These are phyloP conservation scores for Pseudocercospora eumusae DNA, from an alignment of 2,329 filamentous ascomycete species.

Conservation along the genomic window DNA sequence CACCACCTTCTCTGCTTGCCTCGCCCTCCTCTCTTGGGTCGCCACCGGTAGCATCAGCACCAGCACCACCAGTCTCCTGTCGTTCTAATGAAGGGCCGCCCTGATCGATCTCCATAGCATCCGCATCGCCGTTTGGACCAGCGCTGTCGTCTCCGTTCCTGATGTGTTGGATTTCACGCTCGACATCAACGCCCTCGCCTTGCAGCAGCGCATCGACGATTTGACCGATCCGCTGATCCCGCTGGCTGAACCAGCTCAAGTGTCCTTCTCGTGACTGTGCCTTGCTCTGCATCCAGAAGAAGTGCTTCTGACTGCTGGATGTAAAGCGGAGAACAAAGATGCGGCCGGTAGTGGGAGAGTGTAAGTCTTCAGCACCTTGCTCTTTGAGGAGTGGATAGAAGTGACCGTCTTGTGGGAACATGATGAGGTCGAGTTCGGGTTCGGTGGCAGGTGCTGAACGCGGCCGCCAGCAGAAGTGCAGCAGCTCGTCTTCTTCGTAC, in stretches of 20 bases:
- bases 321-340: constrained; percentile 92
- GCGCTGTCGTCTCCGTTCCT: constrained; percentile 63
- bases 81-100: constrained; percentile 69
- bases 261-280: constrained; percentile 71
- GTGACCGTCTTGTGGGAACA: constrained; percentile 85
- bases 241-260: constrained; percentile 75
- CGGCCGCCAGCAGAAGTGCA: constrained; percentile 97
- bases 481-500: constrained; percentile 88
- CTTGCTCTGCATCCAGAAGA: constrained; percentile 97
- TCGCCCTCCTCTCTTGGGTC: constrained; percentile 90
- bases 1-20: constrained; percentile 84
- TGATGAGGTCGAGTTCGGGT: constrained; percentile 84
- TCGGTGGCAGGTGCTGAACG: constrained; percentile 68
- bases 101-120: constrained; percentile 64
- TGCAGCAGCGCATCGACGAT: constrained; percentile 83
- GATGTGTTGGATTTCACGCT: constrained; percentile 63
- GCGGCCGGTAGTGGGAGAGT: constrained; percentile 73
- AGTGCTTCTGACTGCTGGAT: constrained; percentile 84
- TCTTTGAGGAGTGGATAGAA: constrained; percentile 64
- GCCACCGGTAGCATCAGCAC: constrained; percentile 82
- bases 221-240: constrained; percentile 83
- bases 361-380: constrained; percentile 58
- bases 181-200: constrained; percentile 83
- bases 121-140: constrained; percentile 54
- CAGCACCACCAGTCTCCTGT: constrained; percentile 75